Evolutionary conservation across 2,329 filamentous ascomycete genomes (phyloP), one percentile per base, ranked within the genome.

Genomic region (Pseudocercospora fuligena): DNA sequence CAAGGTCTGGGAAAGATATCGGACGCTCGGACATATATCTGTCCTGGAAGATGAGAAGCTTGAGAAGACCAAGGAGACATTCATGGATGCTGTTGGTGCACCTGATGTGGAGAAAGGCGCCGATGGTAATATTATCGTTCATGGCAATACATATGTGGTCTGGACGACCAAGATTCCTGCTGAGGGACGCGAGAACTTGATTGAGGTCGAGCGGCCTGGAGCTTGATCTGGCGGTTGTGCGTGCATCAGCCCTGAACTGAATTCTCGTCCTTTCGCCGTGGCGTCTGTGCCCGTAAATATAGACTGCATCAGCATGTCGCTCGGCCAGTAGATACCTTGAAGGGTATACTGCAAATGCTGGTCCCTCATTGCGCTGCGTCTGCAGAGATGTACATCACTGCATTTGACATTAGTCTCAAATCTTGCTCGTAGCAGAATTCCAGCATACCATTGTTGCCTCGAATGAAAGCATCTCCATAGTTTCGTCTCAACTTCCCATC

Each of bases 381-480:
- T 67, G 88, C 88, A 27, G 88, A 89, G 70, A 90, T 90, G 73
- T 90, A 90, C 88, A 90, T 90, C 66, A 90, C 88, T 90, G 64
- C 1, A 33, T 27, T 5, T 19, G n/a, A 54, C 9, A 27, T 73
- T 53, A 71, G 72, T 60, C 19, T 14, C 12, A 54, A 2, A 29
- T 14, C 36, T 46, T 43, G 47, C 25, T 12, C 33, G 23, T 31
- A 12, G 4, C 49, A 49, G 7, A 3, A n/a, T 29, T n/a, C 5
- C 23, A 43, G 51, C 73, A 61, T 72, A 96, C 94, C 94, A 77
- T 98, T 98, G 82, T 98, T 98, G 73, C 94, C 94, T 79, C 94
- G 88, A 65, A 98, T 92, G 79, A 98, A 98, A 5, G 94, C 93
- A 84, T 98, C 94, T 7, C 94, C 94, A 78, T 97, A 97, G 63